These are phyloP conservation scores for Nakazawaea anatomiae DNA, from an alignment of 805 yeast genomes.

Conservation along the genomic window DNA sequence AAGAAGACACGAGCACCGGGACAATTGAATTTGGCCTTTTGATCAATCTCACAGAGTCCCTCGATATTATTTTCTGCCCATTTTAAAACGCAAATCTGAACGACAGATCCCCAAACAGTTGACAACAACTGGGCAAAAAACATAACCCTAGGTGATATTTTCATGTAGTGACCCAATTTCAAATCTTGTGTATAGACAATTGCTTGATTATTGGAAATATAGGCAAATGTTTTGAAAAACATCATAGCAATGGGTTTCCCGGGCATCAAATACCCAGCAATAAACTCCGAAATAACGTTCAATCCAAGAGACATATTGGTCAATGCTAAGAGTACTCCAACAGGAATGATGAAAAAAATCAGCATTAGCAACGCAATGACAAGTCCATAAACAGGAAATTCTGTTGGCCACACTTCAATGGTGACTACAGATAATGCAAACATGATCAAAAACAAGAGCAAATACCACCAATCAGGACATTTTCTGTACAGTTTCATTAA, in stretches of 20 bases:
- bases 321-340: slow-evolving; percentile 55
- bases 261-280: slow-evolving; percentile 61
- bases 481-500: slow-evolving; percentile 56
- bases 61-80: slow-evolving; percentile 33
- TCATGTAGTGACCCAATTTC: slow-evolving; percentile 61
- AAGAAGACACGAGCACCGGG: slow-evolving; percentile 40
- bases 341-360: slow-evolving; percentile 51
- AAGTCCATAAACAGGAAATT: slow-evolving; percentile 60
- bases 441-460: slow-evolving; percentile 36
- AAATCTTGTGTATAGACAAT: slow-evolving; percentile 47
- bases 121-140: slow-evolving; percentile 45
- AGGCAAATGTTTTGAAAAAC: slow-evolving; percentile 56
- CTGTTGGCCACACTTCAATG: slow-evolving; percentile 37
- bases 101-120: slow-evolving; percentile 37
- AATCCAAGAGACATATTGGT: slow-evolving; percentile 57
- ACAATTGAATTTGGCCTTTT: slow-evolving; percentile 41
- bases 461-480: slow-evolving; percentile 74
- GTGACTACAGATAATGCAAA: slow-evolving; percentile 35
- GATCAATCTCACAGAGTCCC: slow-evolving; percentile 37
- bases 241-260: slow-evolving; percentile 58
- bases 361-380: slow-evolving; percentile 52
- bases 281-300: slow-evolving; percentile 57
- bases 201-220: slow-evolving; percentile 52
- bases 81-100: slow-evolving; percentile 35
- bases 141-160: slow-evolving; percentile 55